Evolutionary conservation across 768 basidiomycete genomes (phyloP), one percentile per base, ranked within the genome.

Genomic region (Tricholomella constricta): DNA sequence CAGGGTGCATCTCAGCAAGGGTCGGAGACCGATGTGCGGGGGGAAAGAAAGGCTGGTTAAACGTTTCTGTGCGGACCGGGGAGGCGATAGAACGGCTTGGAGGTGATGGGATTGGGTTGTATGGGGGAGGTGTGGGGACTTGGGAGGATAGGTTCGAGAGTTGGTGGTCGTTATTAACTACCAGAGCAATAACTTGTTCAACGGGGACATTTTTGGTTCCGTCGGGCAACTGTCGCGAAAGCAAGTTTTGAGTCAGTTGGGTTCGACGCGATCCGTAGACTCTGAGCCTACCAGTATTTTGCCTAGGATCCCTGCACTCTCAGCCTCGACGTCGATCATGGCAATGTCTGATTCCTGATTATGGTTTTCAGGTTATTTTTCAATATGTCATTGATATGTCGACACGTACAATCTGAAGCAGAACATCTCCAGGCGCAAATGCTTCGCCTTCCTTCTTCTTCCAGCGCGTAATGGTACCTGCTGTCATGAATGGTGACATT

Each of bases 401-500:
- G 19, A 44, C 15, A 73, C 70, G 26, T 55, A 91, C 90, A 58
- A 92, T 87, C 70, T 91, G 85, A 31, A 92, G 76, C 48, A 93
- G 68, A 22, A 90, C 81, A 45, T 93, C 89, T 7, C 90, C 91
- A 19, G 82, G 74, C 10, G 69, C 62, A 61, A 90, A 93, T 2
- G 81, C 64, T 47, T 90, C 88, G 1, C 89, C 90, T 65, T 89
- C 89, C 53, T 76, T 78, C 71, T 85, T 85, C 70, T 85, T 90
- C 90, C 92, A 94, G 5, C 76, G 77, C 10, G 85, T 75, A 52
- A 94, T 85, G 0, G 85, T 89, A 25, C 91, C 91, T 65, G 89
- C 86, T 1, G 87, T 91, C 86, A 94, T 90, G 20, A 89, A 87
- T n/a, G 89, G 90, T 7, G 86, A 91, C 88, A 94, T 87, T 48